A percentile compares a stretch with the other conserved stretches of the same genome.
phyloP scores from a whole-genome alignment of 495 filamentous ascomycete genomes.

The Lepidopterella palustris region DNA sequence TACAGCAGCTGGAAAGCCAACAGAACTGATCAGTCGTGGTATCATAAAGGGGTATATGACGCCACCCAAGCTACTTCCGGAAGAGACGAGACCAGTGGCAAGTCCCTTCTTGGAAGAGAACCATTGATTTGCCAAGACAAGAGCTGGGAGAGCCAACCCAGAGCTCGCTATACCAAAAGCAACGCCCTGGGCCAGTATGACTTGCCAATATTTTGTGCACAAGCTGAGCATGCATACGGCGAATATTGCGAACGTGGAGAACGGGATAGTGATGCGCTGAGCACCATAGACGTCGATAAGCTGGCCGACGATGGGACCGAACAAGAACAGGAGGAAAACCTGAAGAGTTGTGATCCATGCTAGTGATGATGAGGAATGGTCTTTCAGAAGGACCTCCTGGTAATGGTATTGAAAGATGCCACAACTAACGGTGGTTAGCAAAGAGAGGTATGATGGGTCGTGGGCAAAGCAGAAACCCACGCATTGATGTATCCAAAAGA shows the following conservation, averaged over 20 bases:
- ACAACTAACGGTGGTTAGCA: conserved; percentile 9
- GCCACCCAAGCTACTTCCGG: neutral
- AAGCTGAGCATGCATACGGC: neutral
- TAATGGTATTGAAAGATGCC: conserved; percentile 26
- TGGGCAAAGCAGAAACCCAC: neutral
- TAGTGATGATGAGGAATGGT: conserved; percentile 14
- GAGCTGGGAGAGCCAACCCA: neutral
- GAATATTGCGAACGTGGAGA: neutral
- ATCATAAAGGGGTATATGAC: conserved; percentile 4
- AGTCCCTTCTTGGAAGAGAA: neutral
- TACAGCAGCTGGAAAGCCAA: neutral
- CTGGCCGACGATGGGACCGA: conserved; percentile 20
- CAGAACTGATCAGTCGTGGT: neutral
- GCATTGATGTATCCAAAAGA: conserved; percentile 20
- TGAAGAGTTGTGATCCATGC: conserved; percentile 26
- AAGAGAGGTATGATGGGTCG: neutral
- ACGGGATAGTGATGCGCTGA: conserved; percentile 7
- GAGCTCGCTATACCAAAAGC: neutral
- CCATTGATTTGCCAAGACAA: neutral
- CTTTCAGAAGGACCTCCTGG: conserved; percentile 3
- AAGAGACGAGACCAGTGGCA: neutral
- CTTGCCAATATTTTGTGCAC: conserved; percentile 2
- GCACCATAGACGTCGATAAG: conserved; percentile 23
- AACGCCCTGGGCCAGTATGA: neutral
- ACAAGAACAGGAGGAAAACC: conserved; percentile 20